Conservation (phyloP, 164 flowering plant genomes). For the Piper betle region DNA sequence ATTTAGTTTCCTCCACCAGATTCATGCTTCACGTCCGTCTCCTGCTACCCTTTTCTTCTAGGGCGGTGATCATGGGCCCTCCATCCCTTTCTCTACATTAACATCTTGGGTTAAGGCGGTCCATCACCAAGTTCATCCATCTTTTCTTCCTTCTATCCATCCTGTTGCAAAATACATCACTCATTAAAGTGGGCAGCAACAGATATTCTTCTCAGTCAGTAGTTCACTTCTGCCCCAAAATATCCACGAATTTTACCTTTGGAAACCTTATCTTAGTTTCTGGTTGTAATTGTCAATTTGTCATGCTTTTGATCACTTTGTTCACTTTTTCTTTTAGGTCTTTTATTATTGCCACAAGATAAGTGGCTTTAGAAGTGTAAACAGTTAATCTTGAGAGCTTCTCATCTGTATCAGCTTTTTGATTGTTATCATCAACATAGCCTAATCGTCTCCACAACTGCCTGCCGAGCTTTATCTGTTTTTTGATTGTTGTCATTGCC, state of each 20-base stretch:
- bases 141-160: not conserved
- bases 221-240: not conserved
- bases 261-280: not conserved
- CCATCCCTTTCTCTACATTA: not conserved
- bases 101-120: too few species aligned
- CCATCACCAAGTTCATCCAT: not conserved
- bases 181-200: too few species aligned
- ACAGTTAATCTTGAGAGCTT: too few species aligned
- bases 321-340: too few species aligned
- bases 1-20: too few species aligned
- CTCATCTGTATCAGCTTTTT: too few species aligned
- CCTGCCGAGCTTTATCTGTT: too few species aligned
- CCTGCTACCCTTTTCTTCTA: not conserved
- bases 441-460: too few species aligned
- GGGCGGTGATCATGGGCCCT: not conserved
- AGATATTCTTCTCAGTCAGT: not conserved
- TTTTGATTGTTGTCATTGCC: too few species aligned
- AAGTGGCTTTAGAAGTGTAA: too few species aligned
- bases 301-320: constrained; percentile 1
- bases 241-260: not conserved
- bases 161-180: not conserved
- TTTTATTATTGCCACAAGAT: too few species aligned
- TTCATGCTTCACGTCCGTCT: not conserved
- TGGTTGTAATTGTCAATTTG: constrained; percentile 14
- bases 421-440: too few species aligned